Evolutionary conservation across 2,329 filamentous ascomycete species (phyloP).

Genomic region (Fonsecaea pugnacius): DNA sequence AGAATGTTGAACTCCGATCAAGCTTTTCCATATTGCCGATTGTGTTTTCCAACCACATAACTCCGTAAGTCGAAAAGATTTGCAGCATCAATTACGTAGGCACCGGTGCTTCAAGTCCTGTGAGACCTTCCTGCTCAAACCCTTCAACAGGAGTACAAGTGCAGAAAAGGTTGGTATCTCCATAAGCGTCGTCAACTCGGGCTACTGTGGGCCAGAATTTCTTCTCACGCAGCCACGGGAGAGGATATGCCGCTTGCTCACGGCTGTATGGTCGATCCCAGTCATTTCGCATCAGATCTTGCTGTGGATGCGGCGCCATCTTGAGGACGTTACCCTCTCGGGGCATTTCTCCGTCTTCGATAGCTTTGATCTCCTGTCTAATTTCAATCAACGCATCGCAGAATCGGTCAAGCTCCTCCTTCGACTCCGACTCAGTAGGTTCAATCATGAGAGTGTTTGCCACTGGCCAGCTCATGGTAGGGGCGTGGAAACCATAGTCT

Average conservation of each 20-base stretch:
- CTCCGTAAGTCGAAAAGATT: not conserved
- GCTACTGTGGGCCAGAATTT: slow-evolving; percentile 96
- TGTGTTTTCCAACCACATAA: not conserved
- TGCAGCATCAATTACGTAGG: slow-evolving; percentile 24
- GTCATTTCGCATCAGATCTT: slow-evolving; percentile 73
- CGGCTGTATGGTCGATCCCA: slow-evolving; percentile 84
- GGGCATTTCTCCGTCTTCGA: slow-evolving; percentile 79
- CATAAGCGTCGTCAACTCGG: slow-evolving; percentile 86
- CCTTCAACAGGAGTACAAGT: slow-evolving; percentile 83
- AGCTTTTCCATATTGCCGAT: not conserved
- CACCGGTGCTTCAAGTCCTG: slow-evolving; percentile 31
- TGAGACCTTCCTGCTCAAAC: slow-evolving; percentile 31
- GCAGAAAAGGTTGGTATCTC: slow-evolving; percentile 92
- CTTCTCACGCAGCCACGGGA: slow-evolving; percentile 84
- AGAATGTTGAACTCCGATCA: slow-evolving; percentile 29
- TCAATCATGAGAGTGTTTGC: slow-evolving; percentile 97
- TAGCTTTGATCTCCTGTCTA: slow-evolving; percentile 77
- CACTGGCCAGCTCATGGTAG: slow-evolving; percentile 96
- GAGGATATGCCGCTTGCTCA: slow-evolving; percentile 83
- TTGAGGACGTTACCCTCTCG: slow-evolving; percentile 82
- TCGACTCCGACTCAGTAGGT: slow-evolving; percentile 90
- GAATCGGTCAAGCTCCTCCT: slow-evolving; percentile 91
- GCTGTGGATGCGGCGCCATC: slow-evolving; percentile 83
- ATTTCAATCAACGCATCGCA: slow-evolving; percentile 88
- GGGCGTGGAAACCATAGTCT: slow-evolving; percentile 96